Evolutionary conservation across 495 filamentous ascomycete species (phyloP).

Genomic region (Neurospora sp.): DNA sequence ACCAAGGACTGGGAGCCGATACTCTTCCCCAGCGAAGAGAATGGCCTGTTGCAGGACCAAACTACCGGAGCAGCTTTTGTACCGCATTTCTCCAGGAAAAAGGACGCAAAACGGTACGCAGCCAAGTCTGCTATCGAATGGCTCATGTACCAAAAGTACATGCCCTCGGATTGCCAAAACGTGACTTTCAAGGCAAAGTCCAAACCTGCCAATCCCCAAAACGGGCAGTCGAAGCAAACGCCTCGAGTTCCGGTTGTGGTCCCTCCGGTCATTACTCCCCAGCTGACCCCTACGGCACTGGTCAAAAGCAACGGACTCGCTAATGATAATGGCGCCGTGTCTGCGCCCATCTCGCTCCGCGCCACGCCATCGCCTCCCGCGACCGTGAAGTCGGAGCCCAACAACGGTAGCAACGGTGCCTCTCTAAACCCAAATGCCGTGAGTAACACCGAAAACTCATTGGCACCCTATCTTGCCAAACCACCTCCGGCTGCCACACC

Average conservation of each 20-base stretch:
- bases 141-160: conserved; percentile 20
- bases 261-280: neutral
- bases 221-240: neutral
- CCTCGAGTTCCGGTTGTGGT: neutral
- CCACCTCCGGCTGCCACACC: neutral
- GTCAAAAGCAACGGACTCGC: neutral
- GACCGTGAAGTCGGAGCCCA: neutral
- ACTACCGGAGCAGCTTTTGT: neutral
- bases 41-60: conserved; percentile 10
- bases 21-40: conserved; percentile 18
- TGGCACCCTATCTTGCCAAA: neutral
- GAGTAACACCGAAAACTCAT: neutral
- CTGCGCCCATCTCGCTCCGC: neutral
- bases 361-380: neutral
- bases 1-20: conserved; percentile 3
- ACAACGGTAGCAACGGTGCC: neutral
- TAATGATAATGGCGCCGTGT: neutral
- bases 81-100: conserved; percentile 27
- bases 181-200: conserved; percentile 2
- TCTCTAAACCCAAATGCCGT: neutral
- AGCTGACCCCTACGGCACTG: neutral
- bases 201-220: neutral
- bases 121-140: conserved; percentile 32
- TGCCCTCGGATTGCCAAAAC: conserved; percentile 10
- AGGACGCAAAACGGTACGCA: conserved; percentile 36